Evolutionary conservation across 805 yeast species (phyloP), one percentile per base, ranked within the genome.

Genomic region (Saturnispora halmiae): DNA sequence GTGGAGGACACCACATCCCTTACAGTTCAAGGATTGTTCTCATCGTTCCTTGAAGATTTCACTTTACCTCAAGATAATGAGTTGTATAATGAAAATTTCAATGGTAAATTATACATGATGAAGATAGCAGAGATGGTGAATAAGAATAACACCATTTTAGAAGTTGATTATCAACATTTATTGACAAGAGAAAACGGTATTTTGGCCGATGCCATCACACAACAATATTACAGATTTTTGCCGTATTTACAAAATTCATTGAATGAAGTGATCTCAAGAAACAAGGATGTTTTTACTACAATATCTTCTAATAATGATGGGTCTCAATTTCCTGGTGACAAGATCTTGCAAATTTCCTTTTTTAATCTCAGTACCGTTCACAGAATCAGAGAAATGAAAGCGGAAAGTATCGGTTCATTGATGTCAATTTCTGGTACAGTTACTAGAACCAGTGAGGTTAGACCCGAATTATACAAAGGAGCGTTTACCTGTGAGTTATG

Each of bases 1-100:
- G 95, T 92, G 21, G 75, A 75, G 21, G 98, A 92, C 64, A 76
- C 77, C 35, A 86, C 96, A 3, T 96, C 95, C 44, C 96, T 88
- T 57, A 85, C 85, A 51, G 96, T 92, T 14, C 75, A 90, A 33
- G 95, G 86, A 59, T 78, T 88, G 13, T 90, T 92, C 59, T 95
- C 88, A 58, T 75, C 72, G 48, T 90, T 90, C 54, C 62, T 90
- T 42, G 82, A 78, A 54, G 82, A 75, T 25, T 90, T 68, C 54
- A 31, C 31, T 6, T 28, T 64, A 3, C 73, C 73, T 34, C 65
- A 61, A 6, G 58, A 64, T 16, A 54, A 58, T 29, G 55, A 53
- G 16, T 45, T 50, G 4, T 56, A 54, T 10, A 67, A 65, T 35
- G 58, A 63, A 16, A 63, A 63, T 40, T 70, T 64, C 59, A 65